Evolutionary conservation across 228 moss, liverwort and hornwort genomes (phyloP).

Genomic region (Sphagnum fallax): DNA sequence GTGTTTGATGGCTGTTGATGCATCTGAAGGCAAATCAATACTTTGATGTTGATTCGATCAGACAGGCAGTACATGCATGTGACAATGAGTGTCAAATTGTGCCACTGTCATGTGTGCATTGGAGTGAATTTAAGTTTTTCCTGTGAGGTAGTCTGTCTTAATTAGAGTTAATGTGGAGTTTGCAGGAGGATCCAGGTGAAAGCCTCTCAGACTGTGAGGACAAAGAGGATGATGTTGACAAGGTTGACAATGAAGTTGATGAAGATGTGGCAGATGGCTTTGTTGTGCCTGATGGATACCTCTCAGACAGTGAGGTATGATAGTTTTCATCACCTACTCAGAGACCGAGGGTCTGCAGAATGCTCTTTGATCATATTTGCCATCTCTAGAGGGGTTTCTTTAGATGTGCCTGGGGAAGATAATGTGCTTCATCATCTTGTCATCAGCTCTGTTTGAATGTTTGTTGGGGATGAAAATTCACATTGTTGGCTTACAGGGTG

Average conservation of each 20-base stretch:
- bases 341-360: background rate
- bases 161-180: background rate
- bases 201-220: conserved; percentile 91
- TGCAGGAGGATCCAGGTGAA: conserved; percentile 67
- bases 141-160: too few relatives aligned
- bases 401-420: background rate
- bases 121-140: too few relatives aligned
- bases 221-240: conserved; percentile 76
- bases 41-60: too few relatives aligned
- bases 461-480: background rate
- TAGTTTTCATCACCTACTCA: background rate
- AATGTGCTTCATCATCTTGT: background rate
- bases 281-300: conserved; percentile 91
- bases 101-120: too few relatives aligned
- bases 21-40: too few relatives aligned
- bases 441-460: background rate
- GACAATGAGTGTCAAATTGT: too few relatives aligned
- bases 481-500: conserved; percentile 22
- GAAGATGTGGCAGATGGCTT: conserved; percentile 87
- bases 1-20: too few relatives aligned
- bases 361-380: background rate
- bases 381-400: background rate
- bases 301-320: conserved; percentile 65
- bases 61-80: too few relatives aligned
- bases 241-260: conserved; percentile 50